A percentile compares a stretch with the other conserved stretches of the same genome.
phyloP scores from a whole-genome alignment of 1,284 basidiomycete genomes.

The Phaffia rhodozyma region DNA sequence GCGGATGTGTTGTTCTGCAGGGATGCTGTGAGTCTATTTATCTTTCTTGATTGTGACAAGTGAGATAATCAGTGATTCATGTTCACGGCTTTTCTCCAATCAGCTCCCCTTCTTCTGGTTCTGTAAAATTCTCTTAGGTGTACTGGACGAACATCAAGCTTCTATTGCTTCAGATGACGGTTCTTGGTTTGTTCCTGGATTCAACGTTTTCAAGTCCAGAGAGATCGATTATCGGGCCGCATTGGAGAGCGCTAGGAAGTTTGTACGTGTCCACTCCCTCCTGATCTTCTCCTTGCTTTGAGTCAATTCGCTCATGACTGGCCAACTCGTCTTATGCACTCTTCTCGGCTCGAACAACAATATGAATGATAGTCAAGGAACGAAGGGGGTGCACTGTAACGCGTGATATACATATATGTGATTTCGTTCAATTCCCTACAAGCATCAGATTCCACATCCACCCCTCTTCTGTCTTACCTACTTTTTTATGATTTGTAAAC shows the following conservation, averaged over 20 bases:
- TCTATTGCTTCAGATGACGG: slow-evolving; percentile 15
- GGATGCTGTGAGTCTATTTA: slow-evolving; percentile 11
- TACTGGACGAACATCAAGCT: slow-evolving; percentile 25
- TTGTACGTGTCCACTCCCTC: slow-evolving; percentile 21
- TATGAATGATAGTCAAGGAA: too few species aligned
- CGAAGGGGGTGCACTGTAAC: too few species aligned
- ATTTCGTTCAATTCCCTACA: too few species aligned
- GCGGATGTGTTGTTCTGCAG: slow-evolving; percentile 13
- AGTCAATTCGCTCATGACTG: too few species aligned
- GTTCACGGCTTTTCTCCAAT: background rate
- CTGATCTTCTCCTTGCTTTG: too few species aligned
- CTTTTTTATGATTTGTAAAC: too few species aligned
- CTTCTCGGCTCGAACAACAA: too few species aligned
- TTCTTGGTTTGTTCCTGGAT: background rate
- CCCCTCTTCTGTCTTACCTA: too few species aligned
- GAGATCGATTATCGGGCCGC: slow-evolving; percentile 30
- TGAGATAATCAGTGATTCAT: background rate
- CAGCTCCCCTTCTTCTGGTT: slow-evolving; percentile 40
- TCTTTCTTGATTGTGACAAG: background rate
- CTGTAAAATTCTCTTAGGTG: slow-evolving; percentile 32
- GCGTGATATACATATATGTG: too few species aligned
- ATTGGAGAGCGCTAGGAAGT: slow-evolving; percentile 31
- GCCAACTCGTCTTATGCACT: too few species aligned
- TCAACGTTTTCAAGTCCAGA: slow-evolving; percentile 28
- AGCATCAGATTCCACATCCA: too few species aligned